These are phyloP conservation scores for Metschnikowia borealis DNA, from an alignment of 805 yeast species.

Conservation along the genomic window DNA sequence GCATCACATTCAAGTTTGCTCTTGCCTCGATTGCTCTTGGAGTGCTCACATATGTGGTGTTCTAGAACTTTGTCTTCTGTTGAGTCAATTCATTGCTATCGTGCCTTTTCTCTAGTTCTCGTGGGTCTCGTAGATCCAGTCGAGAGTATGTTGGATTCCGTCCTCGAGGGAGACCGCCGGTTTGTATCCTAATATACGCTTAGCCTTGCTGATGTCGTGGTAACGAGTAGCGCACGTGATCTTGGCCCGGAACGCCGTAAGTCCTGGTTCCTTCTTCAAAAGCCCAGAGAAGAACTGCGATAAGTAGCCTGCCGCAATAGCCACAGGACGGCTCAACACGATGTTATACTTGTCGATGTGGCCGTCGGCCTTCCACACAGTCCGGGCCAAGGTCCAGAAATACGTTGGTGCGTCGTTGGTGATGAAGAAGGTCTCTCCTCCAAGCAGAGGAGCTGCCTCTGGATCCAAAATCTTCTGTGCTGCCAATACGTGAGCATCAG, in stretches of 20 bases:
- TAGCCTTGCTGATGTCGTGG: slow-evolving; percentile 88
- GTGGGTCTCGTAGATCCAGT: slow-evolving; percentile 78
- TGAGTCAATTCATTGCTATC: not conserved
- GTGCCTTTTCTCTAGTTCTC: slow-evolving; percentile 5
- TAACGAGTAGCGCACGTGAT: slow-evolving; percentile 91
- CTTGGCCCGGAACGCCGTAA: slow-evolving; percentile 91
- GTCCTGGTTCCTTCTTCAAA: slow-evolving; percentile 81
- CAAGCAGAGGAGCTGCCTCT: slow-evolving; percentile 42
- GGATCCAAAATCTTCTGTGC: slow-evolving; percentile 66
- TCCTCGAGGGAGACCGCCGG: slow-evolving; percentile 77
- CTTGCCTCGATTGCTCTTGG: slow-evolving; percentile 5
- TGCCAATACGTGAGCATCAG: slow-evolving; percentile 93
- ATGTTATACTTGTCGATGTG: slow-evolving; percentile 66
- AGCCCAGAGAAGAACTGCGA: slow-evolving; percentile 71
- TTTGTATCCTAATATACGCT: slow-evolving; percentile 64
- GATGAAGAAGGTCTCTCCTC: slow-evolving; percentile 85
- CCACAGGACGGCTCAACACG: slow-evolving; percentile 69
- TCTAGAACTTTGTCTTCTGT: not conserved
- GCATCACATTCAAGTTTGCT: slow-evolving; percentile 3
- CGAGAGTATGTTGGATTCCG: slow-evolving; percentile 75
- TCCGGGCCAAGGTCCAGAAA: slow-evolving; percentile 95
- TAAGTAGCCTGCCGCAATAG: slow-evolving; percentile 74
- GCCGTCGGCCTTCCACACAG: slow-evolving; percentile 97
- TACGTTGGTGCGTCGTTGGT: slow-evolving; percentile 94
- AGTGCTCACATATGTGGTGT: slow-evolving; percentile 5